Evolutionary conservation across 1,284 basidiomycete species (phyloP).

Genomic region (Ustilago curta): DNA sequence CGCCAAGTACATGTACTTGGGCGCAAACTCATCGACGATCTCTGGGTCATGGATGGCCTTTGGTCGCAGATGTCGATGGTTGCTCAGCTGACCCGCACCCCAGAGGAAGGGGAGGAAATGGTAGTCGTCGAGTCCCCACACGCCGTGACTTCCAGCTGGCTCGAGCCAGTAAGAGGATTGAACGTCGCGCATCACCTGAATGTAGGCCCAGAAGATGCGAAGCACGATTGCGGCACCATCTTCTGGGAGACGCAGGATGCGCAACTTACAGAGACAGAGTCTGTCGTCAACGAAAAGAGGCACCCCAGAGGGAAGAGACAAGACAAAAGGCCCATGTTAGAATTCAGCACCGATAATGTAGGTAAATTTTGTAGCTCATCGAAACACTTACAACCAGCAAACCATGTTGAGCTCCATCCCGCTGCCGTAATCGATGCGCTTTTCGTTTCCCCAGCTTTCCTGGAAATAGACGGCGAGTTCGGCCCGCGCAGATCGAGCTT

Average conservation of each 20-base stretch:
- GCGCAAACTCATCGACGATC: conserved; percentile 90
- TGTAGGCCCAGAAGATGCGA: conserved; percentile 82
- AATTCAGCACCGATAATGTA: background rate
- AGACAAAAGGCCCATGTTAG: background rate
- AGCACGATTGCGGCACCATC: conserved; percentile 85
- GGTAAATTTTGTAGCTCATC: background rate
- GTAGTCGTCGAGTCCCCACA: conserved; percentile 98
- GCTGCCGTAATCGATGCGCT: conserved; percentile 96
- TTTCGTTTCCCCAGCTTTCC: conserved; percentile 90
- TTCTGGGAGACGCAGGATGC: conserved; percentile 74
- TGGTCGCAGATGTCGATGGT: conserved; percentile 88
- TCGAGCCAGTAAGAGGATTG: conserved; percentile 98
- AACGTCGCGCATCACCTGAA: conserved; percentile 81
- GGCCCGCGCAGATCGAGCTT: conserved; percentile 32
- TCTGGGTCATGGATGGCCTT: conserved; percentile 92
- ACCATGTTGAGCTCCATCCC: conserved; percentile 99
- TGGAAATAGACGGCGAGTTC: conserved; percentile 79
- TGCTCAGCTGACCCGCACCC: conserved; percentile 84
- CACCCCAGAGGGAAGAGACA: background rate
- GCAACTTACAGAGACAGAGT: conserved; percentile 82
- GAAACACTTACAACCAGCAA: conserved; percentile 86
- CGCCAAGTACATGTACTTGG: conserved; percentile 96
- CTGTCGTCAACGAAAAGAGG: background rate
- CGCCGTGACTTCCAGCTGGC: conserved; percentile 96
- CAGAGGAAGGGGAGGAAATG: conserved; percentile 95